These are phyloP conservation scores for Ensete ventricosum DNA, from an alignment of 176 grass and related monocot genomes.

Conservation along the genomic window DNA sequence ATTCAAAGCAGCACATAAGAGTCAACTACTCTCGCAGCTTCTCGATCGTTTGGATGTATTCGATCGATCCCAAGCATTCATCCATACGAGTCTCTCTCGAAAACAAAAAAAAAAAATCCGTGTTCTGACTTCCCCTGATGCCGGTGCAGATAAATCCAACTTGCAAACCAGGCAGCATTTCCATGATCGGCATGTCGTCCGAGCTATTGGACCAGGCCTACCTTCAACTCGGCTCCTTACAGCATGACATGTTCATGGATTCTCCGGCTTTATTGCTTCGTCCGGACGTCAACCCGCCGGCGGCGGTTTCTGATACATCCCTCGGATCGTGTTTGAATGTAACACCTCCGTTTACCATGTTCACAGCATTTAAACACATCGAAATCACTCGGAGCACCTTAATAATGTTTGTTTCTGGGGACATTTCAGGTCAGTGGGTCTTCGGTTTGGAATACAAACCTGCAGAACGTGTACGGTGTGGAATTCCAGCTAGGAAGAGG, in stretches of 20 bases:
- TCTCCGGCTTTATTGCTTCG: slow-evolving; percentile 23
- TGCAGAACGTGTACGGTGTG: slow-evolving; percentile 32
- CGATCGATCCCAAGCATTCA: no score
- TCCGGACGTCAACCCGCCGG: slow-evolving; percentile 7
- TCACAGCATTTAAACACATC: no score
- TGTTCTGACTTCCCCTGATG: not conserved
- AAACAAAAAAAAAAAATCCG: no score
- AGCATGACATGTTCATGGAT: slow-evolving; percentile 49
- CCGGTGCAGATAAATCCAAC: slow-evolving; percentile 31
- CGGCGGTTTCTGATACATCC: slow-evolving; percentile 11
- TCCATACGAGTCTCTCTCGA: no score
- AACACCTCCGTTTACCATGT: not conserved
- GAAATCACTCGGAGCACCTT: not conserved
- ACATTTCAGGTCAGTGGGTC: slow-evolving; percentile 42
- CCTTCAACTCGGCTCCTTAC: slow-evolving; percentile 56
- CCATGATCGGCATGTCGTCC: slow-evolving; percentile 23
- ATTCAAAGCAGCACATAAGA: no score
- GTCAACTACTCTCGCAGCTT: no score
- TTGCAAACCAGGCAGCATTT: slow-evolving; percentile 21
- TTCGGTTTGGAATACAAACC: slow-evolving; percentile 45
- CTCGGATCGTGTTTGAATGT: slow-evolving; percentile 49
- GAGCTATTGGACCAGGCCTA: slow-evolving; percentile 43
- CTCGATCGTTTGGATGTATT: no score
- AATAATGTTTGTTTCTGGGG: no score
- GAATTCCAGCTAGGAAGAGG: slow-evolving; percentile 28